These are phyloP conservation scores for Arthromyces matolae DNA, from an alignment of 768 basidiomycete genomes.

Conservation along the genomic window DNA sequence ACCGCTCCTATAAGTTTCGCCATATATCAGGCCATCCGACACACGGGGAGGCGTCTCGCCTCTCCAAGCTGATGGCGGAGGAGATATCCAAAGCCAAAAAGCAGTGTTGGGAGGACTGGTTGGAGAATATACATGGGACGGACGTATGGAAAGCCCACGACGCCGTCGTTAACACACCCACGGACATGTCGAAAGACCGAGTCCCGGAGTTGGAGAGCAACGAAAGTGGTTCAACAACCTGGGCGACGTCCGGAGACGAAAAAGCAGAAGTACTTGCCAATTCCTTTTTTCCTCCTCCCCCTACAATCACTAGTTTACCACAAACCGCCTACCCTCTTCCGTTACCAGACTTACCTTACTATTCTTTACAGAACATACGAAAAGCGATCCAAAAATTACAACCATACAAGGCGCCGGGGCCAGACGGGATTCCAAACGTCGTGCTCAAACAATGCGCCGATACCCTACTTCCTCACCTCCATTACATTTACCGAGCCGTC, in stretches of 20 bases:
- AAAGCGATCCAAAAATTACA: constrained; percentile 27
- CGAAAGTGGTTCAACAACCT: background rate
- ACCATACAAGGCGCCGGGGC: constrained; percentile 32
- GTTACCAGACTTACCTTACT: background rate
- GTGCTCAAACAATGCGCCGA: constrained; percentile 22
- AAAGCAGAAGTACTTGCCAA: constrained; percentile 5
- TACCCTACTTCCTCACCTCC: constrained; percentile 12
- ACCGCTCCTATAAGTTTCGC: too few relatives aligned
- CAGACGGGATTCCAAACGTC: constrained; percentile 26
- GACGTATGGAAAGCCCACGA: constrained; percentile 25
- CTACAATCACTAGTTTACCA: constrained; percentile 30
- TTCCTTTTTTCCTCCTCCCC: constrained; percentile 19
- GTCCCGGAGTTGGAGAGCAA: constrained; percentile 14
- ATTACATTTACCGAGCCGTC: constrained; percentile 21
- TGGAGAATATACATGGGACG: constrained; percentile 14
- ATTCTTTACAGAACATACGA: constrained; percentile 19
- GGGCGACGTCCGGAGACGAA: background rate
- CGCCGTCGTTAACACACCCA: constrained; percentile 13
- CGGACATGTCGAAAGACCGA: constrained; percentile 18
- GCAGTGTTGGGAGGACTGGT: constrained; percentile 23
- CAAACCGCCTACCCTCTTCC: constrained; percentile 11
- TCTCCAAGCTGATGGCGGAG: background rate
- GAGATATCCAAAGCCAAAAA: constrained; percentile 2
- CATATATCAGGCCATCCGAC: constrained; percentile 16
- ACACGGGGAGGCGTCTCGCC: constrained; percentile 13